Base-by-base conservation (phyloP, 2,329 filamentous ascomycete species). In the Arachnopeziza araneosa region DNA sequence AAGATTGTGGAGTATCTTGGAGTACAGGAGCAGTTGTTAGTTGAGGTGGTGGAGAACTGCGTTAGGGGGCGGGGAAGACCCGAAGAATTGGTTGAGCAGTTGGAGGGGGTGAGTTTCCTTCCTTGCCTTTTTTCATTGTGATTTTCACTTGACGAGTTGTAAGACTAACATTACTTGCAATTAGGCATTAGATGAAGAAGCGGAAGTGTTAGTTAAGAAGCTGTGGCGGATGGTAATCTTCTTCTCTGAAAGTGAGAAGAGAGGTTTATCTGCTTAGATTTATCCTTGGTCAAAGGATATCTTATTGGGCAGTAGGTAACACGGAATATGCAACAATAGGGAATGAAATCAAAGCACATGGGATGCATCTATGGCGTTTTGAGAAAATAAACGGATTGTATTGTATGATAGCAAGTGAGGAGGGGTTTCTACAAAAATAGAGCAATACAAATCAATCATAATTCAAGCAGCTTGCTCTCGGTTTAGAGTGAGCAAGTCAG, bases 191-290 rank as follows among this genome's bases (percentile, higher is more conserved):
- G 95, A 97, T 71, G 95, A 99, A 71, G 95, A 98, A 72, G 92
- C 93, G 12, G 93, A 97, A 74, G 88, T 90, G 24, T 78, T 99
- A 66, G 93, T 98, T 55, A 96, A 91, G 83, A 98, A 97, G 78
- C 83, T 99, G 44, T 99, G 95, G 95, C 86, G 93, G 55, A 96
- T 98, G 91, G 87, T 97, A 60, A 96, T 98, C 70, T 98, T 97
- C 84, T 97, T 93, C 70, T 95, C 91, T 6, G 93, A 98, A 75
- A 90, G 89, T 70, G 93, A 96, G 81, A 96, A 95, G 78, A 81
- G 92, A 64, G 93, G 93, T 1, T 79, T 97, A 62, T 89, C 89
- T 22, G 84, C 86, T 55, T 91, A 44, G 36, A 2, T 14, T 17
- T 14, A 44, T 3, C 36, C 36, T 44, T 30, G 9, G 26, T 9